Conservation (phyloP, 768 basidiomycete species). For the Coprinopsis strossmayeri region DNA sequence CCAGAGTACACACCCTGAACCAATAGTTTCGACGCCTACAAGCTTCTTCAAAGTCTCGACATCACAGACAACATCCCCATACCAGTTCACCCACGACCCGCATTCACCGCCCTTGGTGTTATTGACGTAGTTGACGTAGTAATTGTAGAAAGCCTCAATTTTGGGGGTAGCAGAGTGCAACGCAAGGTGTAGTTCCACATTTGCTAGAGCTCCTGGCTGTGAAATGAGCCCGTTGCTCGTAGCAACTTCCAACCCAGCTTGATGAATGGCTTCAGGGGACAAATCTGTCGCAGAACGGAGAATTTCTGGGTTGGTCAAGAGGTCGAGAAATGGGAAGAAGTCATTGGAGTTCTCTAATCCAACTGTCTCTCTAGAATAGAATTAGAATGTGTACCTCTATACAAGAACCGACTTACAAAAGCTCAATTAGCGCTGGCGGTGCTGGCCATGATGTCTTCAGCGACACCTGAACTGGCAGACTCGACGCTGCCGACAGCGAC, state of each 20-base stretch:
- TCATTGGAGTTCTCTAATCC: conserved; percentile 61
- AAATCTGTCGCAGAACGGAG: conserved; percentile 26
- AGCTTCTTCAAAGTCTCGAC: conserved; percentile 50
- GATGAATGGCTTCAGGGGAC: conserved; percentile 47
- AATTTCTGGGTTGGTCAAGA: conserved; percentile 47
- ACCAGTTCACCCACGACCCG: conserved; percentile 82
- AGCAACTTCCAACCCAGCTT: conserved; percentile 46
- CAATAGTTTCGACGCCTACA: conserved; percentile 43
- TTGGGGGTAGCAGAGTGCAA: conserved; percentile 76
- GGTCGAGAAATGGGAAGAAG: conserved; percentile 73
- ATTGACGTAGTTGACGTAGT: conserved; percentile 42
- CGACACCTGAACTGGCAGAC: conserved; percentile 52
- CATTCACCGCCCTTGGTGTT: conserved; percentile 31
- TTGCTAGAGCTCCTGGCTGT: conserved; percentile 42
- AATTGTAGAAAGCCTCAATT: conserved; percentile 78
- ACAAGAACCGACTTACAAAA: conserved; percentile 41
- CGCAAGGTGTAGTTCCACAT: conserved; percentile 67
- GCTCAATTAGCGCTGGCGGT: conserved; percentile 55
- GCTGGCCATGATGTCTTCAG: conserved; percentile 63
- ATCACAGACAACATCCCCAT: conserved; percentile 68
- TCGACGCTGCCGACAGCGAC: conserved; percentile 14
- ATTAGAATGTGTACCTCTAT: conserved; percentile 4
- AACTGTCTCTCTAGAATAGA: conserved; percentile 64
- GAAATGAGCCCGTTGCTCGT: conserved; percentile 40
- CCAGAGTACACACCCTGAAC: conserved; percentile 22